Evolutionary conservation across 75 land plant genomes (phyloP), one percentile per base, ranked within the genome.

Genomic region (Selaginella tamariscina): DNA sequence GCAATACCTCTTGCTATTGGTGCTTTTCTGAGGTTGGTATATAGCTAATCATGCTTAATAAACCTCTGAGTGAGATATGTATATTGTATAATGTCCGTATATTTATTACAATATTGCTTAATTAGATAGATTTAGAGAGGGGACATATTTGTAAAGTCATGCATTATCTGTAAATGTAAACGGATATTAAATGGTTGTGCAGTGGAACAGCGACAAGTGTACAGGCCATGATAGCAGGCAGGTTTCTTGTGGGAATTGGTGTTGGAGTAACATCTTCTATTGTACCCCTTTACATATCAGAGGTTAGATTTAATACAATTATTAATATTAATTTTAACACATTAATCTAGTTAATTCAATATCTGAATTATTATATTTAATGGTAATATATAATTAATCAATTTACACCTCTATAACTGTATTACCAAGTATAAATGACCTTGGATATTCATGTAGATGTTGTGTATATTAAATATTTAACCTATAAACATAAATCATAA

Each of bases 211-310:
- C 99, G 22, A 75, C 82, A 39, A 78, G 71, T 73, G 84, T 90
- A 32, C 70, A 85, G 57, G 74, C 79, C 26, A 90, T 95, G 96
- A 82, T 95, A 24, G 64, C 83, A 71, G 99, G 99, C 0, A 85
- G 94, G 23, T 71, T 90, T 66, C 85, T 90, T 56, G 83, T 84
- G 39, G 99, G 99, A 49, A 64, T 95, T 73, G 99, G 99, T 54
- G 90, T 95, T 65, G 99, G 99, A 32, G 82, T 95, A 24, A 78
- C 92, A 65, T 90, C 99, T 64, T 89, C 88, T 27, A 73, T 90
- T 65, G 99, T 95, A 21, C 99, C 99, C 18, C 84, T 95, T 54
- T 95, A 95, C 77, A 85, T 95, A 54, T 90, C 94, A 32, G 99
- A 95, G 92, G 99, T 88, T 72, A 2, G 1, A 32, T 23, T 18